Evolutionary conservation across 306 rosid species (phyloP).

Genomic region (Gastrolobium bilobum): DNA sequence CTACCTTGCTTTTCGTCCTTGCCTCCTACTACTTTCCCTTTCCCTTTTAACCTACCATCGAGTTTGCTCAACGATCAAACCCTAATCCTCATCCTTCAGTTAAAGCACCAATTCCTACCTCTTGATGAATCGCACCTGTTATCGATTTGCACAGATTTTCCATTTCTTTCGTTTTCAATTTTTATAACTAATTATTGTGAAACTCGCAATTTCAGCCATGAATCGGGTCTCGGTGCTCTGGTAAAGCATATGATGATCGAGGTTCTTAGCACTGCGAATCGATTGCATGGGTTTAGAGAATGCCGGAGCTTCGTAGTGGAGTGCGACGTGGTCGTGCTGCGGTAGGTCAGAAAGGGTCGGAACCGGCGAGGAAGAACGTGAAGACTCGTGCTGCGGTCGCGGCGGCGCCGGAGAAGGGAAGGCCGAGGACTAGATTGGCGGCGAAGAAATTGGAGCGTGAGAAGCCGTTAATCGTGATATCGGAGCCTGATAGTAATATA

Average conservation of each 20-base stretch:
- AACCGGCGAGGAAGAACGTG: conserved; percentile 54
- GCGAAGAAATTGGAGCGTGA: conserved; percentile 52
- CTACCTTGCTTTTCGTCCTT: neutral
- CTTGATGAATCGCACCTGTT: neutral
- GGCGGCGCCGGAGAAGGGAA: conserved; percentile 56
- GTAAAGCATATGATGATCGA: conserved; percentile 72
- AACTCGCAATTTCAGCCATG: conserved; percentile 45
- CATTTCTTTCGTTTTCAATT: neutral
- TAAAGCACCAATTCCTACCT: neutral
- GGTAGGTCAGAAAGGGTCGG: conserved; percentile 54
- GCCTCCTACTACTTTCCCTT: conserved; percentile 4
- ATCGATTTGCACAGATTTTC: neutral
- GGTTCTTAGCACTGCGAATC: conserved; percentile 47
- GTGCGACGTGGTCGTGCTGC: conserved; percentile 86
- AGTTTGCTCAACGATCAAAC: conserved; percentile 37
- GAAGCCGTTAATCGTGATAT: conserved; percentile 60
- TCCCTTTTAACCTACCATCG: neutral
- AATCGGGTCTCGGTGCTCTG: conserved; percentile 41
- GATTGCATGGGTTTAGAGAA: conserved; percentile 94
- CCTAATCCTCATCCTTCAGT: neutral
- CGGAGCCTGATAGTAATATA: conserved; percentile 54
- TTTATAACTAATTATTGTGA: too few relatives aligned
- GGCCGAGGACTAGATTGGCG: conserved; percentile 78
- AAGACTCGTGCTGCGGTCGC: conserved; percentile 75
- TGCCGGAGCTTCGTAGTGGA: conserved; percentile 97